Evolutionary conservation across 805 yeast genomes (phyloP).

Genomic region (Starmerella etchellsii): DNA sequence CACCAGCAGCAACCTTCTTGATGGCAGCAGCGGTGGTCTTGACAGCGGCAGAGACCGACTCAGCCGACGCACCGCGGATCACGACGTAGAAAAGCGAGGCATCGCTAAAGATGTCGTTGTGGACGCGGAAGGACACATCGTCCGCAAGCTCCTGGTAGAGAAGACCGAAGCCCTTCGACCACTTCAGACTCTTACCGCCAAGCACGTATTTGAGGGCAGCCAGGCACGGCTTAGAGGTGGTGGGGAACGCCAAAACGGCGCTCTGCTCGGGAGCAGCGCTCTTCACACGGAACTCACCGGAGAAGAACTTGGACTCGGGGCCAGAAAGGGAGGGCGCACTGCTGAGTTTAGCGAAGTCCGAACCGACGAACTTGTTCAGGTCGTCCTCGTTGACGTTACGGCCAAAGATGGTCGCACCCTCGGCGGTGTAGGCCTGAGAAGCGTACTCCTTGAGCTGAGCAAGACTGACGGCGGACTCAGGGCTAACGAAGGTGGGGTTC

Average conservation of each 20-base stretch:
- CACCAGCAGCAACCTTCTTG: constrained; percentile 21
- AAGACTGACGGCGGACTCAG: constrained; percentile 41
- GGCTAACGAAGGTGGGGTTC: constrained; percentile 64
- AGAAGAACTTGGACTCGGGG: constrained; percentile 35
- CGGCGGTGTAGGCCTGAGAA: constrained; percentile 49
- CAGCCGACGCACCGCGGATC: constrained; percentile 47
- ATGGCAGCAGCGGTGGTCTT: constrained; percentile 29
- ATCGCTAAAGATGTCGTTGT: constrained; percentile 54
- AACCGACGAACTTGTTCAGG: constrained; percentile 52
- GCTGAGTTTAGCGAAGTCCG: constrained; percentile 47
- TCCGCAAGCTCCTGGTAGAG: constrained; percentile 32
- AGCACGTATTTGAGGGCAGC: constrained; percentile 61
- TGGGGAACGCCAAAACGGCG: constrained; percentile 73
- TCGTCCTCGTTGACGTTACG: constrained; percentile 63
- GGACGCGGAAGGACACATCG: constrained; percentile 34
- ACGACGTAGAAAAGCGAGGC: constrained; percentile 69
- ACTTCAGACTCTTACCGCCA: constrained; percentile 40
- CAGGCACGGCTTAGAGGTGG: constrained; percentile 47
- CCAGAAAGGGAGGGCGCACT: constrained; percentile 41
- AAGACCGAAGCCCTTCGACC: constrained; percentile 40
- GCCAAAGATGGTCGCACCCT: constrained; percentile 59
- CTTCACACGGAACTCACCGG: constrained; percentile 55
- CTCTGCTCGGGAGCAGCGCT: constrained; percentile 44
- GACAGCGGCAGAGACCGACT: constrained; percentile 47
- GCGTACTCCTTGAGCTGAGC: constrained; percentile 62